These are phyloP conservation scores for Nadsonia starkeyi-henricii DNA, from an alignment of 1,139 yeast genomes.

Conservation along the genomic window DNA sequence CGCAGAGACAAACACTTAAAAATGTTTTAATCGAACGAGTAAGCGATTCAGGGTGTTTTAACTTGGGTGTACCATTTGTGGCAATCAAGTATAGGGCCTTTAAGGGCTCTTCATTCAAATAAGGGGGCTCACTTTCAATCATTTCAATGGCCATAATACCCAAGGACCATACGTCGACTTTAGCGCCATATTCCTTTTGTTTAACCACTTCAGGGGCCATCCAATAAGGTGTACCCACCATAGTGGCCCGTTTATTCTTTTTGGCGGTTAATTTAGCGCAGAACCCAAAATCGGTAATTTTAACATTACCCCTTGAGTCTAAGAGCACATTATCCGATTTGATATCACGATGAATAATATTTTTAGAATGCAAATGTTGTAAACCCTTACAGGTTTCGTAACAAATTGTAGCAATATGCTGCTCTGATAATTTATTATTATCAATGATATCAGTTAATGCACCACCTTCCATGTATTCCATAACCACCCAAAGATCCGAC, in stretches of 20 bases:
- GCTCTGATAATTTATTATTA: conserved; percentile 58
- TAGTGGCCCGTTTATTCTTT: conserved; percentile 86
- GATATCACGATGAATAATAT: conserved; percentile 90
- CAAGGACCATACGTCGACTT: conserved; percentile 94
- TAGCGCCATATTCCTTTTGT: conserved; percentile 91
- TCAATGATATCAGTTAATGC: conserved; percentile 84
- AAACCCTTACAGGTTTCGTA: conserved; percentile 84
- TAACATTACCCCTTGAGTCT: conserved; percentile 77
- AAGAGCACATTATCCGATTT: conserved; percentile 87
- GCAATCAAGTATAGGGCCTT: conserved; percentile 84
- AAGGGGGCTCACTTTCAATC: conserved; percentile 98
- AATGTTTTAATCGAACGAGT: conserved; percentile 75
- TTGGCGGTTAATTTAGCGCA: conserved; percentile 93
- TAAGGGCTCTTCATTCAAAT: conserved; percentile 87
- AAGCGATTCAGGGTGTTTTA: conserved; percentile 72
- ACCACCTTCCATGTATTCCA: conserved; percentile 94
- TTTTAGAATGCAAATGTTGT: conserved; percentile 79
- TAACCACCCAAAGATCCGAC: conserved; percentile 75
- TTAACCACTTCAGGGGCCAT: conserved; percentile 99
- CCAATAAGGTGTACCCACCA: conserved; percentile 99
- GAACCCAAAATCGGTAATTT: conserved; percentile 95
- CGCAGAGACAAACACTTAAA: conserved; percentile 84
- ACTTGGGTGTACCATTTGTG: conserved; percentile 91
- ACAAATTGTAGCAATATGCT: conserved; percentile 85
- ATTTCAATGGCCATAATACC: conserved; percentile 98